Conservation (phyloP, 139 green algal genomes). For the Micractinium sp. region DNA sequence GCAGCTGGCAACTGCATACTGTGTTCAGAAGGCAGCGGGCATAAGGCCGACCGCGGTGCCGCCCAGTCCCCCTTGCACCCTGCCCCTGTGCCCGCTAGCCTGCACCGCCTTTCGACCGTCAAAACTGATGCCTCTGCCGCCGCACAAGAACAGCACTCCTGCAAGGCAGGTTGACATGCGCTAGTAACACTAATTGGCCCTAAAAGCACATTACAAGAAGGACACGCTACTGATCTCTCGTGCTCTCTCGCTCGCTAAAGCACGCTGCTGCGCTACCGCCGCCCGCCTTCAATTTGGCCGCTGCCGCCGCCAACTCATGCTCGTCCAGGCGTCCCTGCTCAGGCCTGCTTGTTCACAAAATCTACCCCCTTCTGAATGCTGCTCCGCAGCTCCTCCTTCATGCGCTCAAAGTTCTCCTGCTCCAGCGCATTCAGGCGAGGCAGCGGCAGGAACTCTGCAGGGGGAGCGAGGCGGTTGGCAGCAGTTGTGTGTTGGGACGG, state of each 20-base stretch:
- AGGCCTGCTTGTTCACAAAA: slow-evolving; percentile 65
- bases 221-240: background rate
- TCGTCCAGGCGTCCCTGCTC: background rate
- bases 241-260: background rate
- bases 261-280: background rate
- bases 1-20: too few species aligned
- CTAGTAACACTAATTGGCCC: too few species aligned
- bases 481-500: background rate
- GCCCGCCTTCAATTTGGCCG: background rate
- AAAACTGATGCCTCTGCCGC: too few species aligned
- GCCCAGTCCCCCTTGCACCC: too few species aligned
- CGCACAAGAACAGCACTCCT: too few species aligned
- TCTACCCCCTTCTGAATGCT: slow-evolving; percentile 90
- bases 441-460: slow-evolving; percentile 74
- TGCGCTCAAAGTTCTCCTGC: slow-evolving; percentile 50
- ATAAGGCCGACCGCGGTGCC: too few species aligned
- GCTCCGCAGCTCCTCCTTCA: slow-evolving; percentile 67
- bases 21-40: too few species aligned
- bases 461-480: background rate
- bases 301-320: background rate
- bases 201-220: background rate
- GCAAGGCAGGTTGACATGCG: too few species aligned
- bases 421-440: slow-evolving; percentile 73
- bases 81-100: too few species aligned
- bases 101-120: too few species aligned